Evolutionary conservation across 805 yeast genomes (phyloP), one percentile per base, ranked within the genome.

Genomic region (Candida dajiaensis): DNA sequence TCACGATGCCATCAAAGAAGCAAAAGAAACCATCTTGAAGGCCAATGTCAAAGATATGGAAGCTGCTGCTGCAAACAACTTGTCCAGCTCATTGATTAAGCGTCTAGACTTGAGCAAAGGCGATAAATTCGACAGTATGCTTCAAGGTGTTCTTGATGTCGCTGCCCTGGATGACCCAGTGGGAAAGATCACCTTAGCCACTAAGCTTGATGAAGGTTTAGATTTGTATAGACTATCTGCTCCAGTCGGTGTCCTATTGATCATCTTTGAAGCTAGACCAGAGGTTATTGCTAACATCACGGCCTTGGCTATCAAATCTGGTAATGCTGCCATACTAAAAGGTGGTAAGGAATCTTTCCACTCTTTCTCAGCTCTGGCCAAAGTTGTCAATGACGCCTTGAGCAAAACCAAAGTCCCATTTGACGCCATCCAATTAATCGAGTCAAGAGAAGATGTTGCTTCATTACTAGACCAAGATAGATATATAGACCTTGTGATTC

Each of bases 251-350:
- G 97, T 89, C 0, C 67, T 94, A 40, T 72, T 94, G 50, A 89
- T 94, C 40, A 95, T 94, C 46, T 94, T 94, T 64, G 99, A 94
- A 67, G 81, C 96, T 26, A 78, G 99, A 60, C 99, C 99, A 35
- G 99, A 94, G 64, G 99, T 94, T 11, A 94, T 94, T 70, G 99
- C 99, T 45, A 95, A 94, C 63, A 94, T 94, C 59, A 85, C 97
- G 13, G 94, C 99, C 0, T 73, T 94, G 58, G 96, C 98, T 18
- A 83, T 94, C 63, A 94, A 95, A 65, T 89, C 97, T 2, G 98
- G 97, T 41, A 94, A 94, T 63, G 86, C 97, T 9, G 99, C 97
- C 43, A 94, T 94, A 47, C 74, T 94, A 61, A 94, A 94, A 68
- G 99, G 99, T 56, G 99, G 99, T 49, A 92, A 89, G 65, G 99